Evolutionary conservation across 2,329 filamentous ascomycete species (phyloP).

Genomic region (Penicillium glabrum): DNA sequence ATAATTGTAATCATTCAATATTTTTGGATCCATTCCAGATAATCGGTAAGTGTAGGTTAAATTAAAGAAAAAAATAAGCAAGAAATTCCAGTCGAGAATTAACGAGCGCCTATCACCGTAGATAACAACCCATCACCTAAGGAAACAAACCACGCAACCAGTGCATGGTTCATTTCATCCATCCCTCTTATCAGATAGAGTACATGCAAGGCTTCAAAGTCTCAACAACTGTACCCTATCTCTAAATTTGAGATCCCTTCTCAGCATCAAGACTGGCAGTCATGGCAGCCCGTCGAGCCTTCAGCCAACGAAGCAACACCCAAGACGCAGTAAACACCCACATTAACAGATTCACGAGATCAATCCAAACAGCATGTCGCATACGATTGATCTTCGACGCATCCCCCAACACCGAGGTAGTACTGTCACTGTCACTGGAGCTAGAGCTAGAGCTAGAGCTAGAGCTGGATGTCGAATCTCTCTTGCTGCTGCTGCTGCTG

Average conservation of each 20-base stretch:
- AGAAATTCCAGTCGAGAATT: neutral
- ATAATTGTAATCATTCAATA: neutral
- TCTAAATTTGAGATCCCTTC: slow-evolving; percentile 12
- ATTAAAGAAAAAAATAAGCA: neutral
- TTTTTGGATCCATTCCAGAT: neutral
- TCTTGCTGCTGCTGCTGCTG: slow-evolving; percentile 40
- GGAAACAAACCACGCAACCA: neutral
- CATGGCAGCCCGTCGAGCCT: slow-evolving; percentile 16
- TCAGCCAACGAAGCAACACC: slow-evolving; percentile 38
- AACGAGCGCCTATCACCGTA: neutral
- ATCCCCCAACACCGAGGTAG: slow-evolving; percentile 2
- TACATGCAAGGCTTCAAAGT: neutral
- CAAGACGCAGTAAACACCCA: slow-evolving; percentile 66
- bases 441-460: neutral
- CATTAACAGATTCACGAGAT: slow-evolving; percentile 70
- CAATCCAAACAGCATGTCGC: slow-evolving; percentile 85
- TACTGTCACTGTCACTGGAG: neutral
- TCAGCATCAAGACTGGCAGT: slow-evolving; percentile 15
- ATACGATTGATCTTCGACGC: slow-evolving; percentile 63
- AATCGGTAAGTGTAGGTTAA: neutral
- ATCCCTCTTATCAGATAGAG: neutral
- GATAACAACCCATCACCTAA: neutral
- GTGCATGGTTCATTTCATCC: neutral
- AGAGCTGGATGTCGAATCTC: slow-evolving; percentile 42
- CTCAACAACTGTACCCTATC: neutral